Evolutionary conservation across 352 stramenopile species (phyloP), one percentile per base, ranked within the genome.

Genomic region (Ophiocytium majus): DNA sequence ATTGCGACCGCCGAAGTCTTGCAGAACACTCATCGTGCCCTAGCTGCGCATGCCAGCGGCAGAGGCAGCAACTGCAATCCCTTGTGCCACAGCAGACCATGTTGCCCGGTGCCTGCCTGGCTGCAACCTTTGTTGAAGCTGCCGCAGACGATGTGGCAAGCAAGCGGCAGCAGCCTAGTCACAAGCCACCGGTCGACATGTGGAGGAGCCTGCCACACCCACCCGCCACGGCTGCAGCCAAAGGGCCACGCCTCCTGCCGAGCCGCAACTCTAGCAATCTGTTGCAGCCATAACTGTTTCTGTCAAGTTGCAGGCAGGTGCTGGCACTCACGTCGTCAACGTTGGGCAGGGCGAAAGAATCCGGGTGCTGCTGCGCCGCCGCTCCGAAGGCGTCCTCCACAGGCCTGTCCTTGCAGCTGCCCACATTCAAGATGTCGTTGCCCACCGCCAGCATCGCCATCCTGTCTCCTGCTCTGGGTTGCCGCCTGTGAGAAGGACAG

Each of bases 241-340:
- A 66, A 66, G n/a, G 14, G 0, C 1, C 34, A 10, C 28, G 19
- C 10, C 17, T 37, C 9, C 10, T 82, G 34, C 79, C 5, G 43
- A 9, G 43, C 23, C 9, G 28, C 9, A 63, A 19, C n/a, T n/a
- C n/a, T n/a, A n/a, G n/a, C n/a, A n/a, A n/a, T n/a, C n/a, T n/a
- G n/a, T n/a, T n/a, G n/a, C n/a, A n/a, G n/a, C n/a, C n/a, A n/a
- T n/a, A n/a, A 31, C 82, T 80, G 64, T 17, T 0, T 35, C 31
- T 9, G 34, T 33, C 23, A 19, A 71, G 50, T 31, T 63, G 79
- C 36, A 33, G 43, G 9, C 49, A 64, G 0, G 14, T 17, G n/a
- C 74, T 14, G 33, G 32, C 28, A 87, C 85, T 89, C 81, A 89
- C 85, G 34, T 89, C 85, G 28, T 64, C 23, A 36, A 89, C 85